These are phyloP conservation scores for Ogataea ganodermae DNA, from an alignment of 805 yeast genomes.

Conservation along the genomic window DNA sequence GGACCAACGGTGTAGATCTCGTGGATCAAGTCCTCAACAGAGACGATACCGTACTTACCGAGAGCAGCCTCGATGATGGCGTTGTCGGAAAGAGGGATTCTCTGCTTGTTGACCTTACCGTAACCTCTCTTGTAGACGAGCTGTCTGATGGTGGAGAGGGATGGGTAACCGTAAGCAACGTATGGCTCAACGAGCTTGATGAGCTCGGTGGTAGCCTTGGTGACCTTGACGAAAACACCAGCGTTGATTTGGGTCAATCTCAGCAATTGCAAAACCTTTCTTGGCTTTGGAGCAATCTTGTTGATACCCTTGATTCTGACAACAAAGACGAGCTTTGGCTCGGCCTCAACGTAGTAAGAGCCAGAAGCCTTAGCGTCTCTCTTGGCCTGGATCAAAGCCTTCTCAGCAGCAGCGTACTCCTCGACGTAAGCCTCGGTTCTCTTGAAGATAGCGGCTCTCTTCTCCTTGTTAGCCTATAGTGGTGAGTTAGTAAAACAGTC, in stretches of 20 bases:
- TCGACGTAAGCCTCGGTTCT: conserved; percentile 96
- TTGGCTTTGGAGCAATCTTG: conserved; percentile 99
- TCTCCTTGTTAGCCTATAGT: conserved; percentile 45
- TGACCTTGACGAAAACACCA: conserved; percentile 92
- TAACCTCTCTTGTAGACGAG: conserved; percentile 96
- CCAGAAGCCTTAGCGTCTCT: conserved; percentile 94
- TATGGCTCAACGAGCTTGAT: conserved; percentile 94
- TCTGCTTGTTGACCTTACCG: conserved; percentile 97
- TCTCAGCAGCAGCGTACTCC: conserved; percentile 92
- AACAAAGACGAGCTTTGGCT: conserved; percentile 91
- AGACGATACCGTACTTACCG: conserved; percentile 91
- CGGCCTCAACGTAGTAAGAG: conserved; percentile 93
- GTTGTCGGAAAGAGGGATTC: conserved; percentile 88
- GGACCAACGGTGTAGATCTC: conserved; percentile 96
- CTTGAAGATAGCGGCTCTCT: conserved; percentile 58
- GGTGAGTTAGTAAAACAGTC: conserved; percentile 29
- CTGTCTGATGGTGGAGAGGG: conserved; percentile 86
- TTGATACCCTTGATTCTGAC: conserved; percentile 99
- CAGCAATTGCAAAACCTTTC: conserved; percentile 94
- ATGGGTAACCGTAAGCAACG: conserved; percentile 98
- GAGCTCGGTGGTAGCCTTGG: conserved; percentile 93
- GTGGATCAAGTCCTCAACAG: conserved; percentile 93
- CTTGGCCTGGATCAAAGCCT: conserved; percentile 82
- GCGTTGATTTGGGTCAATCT: conserved; percentile 93
- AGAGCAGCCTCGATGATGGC: conserved; percentile 82